These are phyloP conservation scores for Rhododendron mucronatum DNA, from an alignment of 148 eudicot genomes.

Conservation along the genomic window DNA sequence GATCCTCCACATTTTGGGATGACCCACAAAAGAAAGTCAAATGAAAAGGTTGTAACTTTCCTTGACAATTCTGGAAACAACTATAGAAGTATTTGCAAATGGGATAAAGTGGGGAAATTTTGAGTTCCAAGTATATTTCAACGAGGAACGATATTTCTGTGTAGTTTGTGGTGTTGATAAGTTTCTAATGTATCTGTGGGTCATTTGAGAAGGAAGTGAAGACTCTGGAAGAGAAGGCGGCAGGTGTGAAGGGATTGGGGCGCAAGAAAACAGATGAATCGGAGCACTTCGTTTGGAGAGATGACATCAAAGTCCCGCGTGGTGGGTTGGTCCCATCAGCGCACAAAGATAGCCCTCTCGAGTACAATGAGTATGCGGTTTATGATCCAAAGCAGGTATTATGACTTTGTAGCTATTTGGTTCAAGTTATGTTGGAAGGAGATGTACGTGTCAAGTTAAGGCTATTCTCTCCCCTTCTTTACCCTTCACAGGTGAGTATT, in stretches of 20 bases:
- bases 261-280: constrained; percentile 60
- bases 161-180: neutral
- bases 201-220: constrained; percentile 36
- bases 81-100: neutral
- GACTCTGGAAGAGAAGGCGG: constrained; percentile 52
- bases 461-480: neutral
- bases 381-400: constrained; percentile 76
- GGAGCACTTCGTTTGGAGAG: constrained; percentile 81
- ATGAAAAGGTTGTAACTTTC: neutral
- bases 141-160: neutral
- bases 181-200: neutral
- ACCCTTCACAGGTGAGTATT: constrained; percentile 53
- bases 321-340: constrained; percentile 61
- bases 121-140: neutral
- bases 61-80: neutral
- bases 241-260: constrained; percentile 67
- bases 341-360: constrained; percentile 60
- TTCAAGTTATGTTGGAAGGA: neutral
- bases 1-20: neutral
- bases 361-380: constrained; percentile 83
- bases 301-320: constrained; percentile 74
- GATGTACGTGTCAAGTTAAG: neutral
- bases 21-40: neutral
- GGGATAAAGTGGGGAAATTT: neutral
- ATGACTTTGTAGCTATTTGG: neutral